These are phyloP conservation scores for Byssothecium circinans DNA, from an alignment of 2,329 filamentous ascomycete genomes.

Conservation along the genomic window DNA sequence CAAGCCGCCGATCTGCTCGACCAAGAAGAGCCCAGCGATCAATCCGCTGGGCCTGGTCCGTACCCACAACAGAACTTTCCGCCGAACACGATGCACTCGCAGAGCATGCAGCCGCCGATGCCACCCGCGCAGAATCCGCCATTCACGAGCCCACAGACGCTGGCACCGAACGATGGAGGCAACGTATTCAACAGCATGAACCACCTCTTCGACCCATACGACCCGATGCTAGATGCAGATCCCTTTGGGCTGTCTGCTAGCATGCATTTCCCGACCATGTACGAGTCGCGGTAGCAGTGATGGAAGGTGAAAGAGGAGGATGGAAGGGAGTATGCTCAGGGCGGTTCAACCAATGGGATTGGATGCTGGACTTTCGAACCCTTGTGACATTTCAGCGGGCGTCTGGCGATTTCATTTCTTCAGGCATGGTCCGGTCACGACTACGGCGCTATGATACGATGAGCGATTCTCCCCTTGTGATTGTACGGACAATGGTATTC, in stretches of 20 bases:
- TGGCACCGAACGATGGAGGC: slow-evolving; percentile 37
- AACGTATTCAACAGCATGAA: slow-evolving; percentile 50
- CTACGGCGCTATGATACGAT: slow-evolving; percentile 26
- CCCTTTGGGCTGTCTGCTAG: slow-evolving; percentile 91
- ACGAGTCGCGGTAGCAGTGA: slow-evolving; percentile 48
- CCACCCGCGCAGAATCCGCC: slow-evolving; percentile 40
- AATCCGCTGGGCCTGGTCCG: slow-evolving; percentile 68
- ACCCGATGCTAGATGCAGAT: slow-evolving; percentile 87
- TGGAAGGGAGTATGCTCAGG: slow-evolving; percentile 9
- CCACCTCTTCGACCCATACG: slow-evolving; percentile 69
- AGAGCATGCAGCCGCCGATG: slow-evolving; percentile 44
- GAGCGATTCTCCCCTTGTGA: slow-evolving; percentile 11
- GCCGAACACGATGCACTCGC: slow-evolving; percentile 41
- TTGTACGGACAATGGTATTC: slow-evolving; percentile 19
- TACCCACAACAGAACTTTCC: slow-evolving; percentile 62
- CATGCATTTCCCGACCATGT: slow-evolving; percentile 89
- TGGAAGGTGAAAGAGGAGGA: slow-evolving; percentile 14
- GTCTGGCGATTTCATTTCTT: slow-evolving; percentile 16
- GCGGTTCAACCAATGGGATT: not conserved
- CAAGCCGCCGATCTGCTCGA: slow-evolving; percentile 85
- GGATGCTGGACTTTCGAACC: slow-evolving; percentile 3
- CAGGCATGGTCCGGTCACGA: slow-evolving; percentile 18
- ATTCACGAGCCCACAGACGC: slow-evolving; percentile 35
- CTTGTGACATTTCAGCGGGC: slow-evolving; percentile 27
- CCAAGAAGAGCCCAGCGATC: slow-evolving; percentile 67